Evolutionary conservation across 164 flowering plant genomes (phyloP).

Genomic region (Annona squamosa): DNA sequence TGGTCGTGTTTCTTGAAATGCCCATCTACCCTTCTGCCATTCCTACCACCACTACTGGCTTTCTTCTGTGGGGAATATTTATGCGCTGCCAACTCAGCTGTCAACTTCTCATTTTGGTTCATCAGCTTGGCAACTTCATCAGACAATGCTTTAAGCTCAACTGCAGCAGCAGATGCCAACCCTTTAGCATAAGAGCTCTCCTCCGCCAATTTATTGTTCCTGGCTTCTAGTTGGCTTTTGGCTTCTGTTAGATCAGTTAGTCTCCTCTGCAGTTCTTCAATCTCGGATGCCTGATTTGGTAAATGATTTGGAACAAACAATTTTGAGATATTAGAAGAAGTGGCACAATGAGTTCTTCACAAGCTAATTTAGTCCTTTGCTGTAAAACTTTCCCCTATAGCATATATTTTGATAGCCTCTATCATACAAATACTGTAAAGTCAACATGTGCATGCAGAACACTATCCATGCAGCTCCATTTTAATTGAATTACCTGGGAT

Average conservation of each 20-base stretch:
- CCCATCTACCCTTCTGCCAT: constrained; percentile 60
- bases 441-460: no score
- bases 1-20: constrained; percentile 46
- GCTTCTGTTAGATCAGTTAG: constrained; percentile 45
- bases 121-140: constrained; percentile 97
- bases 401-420: neutral
- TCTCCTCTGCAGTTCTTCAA: constrained; percentile 63
- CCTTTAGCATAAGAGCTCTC: constrained; percentile 98
- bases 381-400: neutral
- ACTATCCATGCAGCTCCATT: no score
- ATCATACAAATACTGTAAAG: neutral
- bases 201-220: constrained; percentile 82
- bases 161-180: constrained; percentile 97
- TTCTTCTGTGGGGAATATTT: constrained; percentile 61
- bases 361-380: no score
- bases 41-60: constrained; percentile 25
- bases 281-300: constrained; percentile 36
- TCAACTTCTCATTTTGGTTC: constrained; percentile 73
- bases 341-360: no score
- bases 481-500: constrained; percentile 34
- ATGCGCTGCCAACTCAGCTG: constrained; percentile 57
- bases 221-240: constrained; percentile 64
- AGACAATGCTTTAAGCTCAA: constrained; percentile 90
- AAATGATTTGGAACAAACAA: neutral
- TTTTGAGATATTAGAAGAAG: neutral